Conservation (phyloP, 2,329 filamentous ascomycete genomes). For the Verticillium tricorpus region DNA sequence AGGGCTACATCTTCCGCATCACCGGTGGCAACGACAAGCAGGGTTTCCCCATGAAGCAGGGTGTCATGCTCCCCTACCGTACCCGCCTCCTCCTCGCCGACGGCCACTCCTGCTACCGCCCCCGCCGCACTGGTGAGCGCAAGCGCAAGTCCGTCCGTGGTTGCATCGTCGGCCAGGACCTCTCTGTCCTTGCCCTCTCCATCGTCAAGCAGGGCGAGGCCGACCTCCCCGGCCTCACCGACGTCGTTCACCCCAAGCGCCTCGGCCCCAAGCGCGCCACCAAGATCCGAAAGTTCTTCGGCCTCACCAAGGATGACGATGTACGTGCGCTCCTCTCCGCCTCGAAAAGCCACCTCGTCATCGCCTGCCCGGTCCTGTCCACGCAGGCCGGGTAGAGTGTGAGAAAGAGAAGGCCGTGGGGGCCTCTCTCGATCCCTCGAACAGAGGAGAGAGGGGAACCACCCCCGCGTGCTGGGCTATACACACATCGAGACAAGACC, state of each 20-base stretch:
- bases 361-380: slow-evolving; percentile 63
- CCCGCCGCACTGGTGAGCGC: slow-evolving; percentile 95
- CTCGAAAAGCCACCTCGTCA: slow-evolving; percentile 52
- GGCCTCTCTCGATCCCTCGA: neutral
- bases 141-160: slow-evolving; percentile 99
- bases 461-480: slow-evolving; percentile 6
- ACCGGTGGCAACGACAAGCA: slow-evolving; percentile 99
- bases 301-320: slow-evolving; percentile 99
- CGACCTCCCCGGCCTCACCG: slow-evolving; percentile 94
- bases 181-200: slow-evolving; percentile 88
- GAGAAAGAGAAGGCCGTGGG: slow-evolving; percentile 32
- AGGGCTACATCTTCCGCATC: slow-evolving; percentile 99
- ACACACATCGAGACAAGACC: slow-evolving; percentile 2
- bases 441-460: neutral
- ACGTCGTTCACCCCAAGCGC: slow-evolving; percentile 97
- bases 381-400: slow-evolving; percentile 55
- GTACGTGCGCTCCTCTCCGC: slow-evolving; percentile 62
- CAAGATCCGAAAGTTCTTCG: slow-evolving; percentile 99
- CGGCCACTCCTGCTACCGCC: slow-evolving; percentile 98
- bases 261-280: slow-evolving; percentile 99
- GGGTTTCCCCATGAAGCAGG: slow-evolving; percentile 99
- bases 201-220: slow-evolving; percentile 97
- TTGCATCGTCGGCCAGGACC: slow-evolving; percentile 96
- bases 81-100: slow-evolving; percentile 93
- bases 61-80: slow-evolving; percentile 98